phyloP scores from a whole-genome alignment of 2,329 filamentous ascomycete species.

The Paecilomyces niveus region DNA sequence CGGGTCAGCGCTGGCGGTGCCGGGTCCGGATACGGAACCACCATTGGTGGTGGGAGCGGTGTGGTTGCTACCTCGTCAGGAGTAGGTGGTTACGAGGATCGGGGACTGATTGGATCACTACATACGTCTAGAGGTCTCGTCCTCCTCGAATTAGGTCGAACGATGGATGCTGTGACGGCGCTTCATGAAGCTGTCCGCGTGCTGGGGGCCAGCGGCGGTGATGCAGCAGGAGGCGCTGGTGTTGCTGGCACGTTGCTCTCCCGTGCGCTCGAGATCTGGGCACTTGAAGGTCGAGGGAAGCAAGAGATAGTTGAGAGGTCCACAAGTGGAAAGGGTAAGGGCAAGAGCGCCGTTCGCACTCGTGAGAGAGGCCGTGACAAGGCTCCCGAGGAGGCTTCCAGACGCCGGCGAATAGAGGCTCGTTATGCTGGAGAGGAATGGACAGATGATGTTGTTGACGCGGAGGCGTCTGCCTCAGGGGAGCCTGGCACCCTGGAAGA shows the following conservation, averaged over 20 bases:
- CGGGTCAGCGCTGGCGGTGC: conserved; percentile 71
- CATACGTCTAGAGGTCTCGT: conserved; percentile 63
- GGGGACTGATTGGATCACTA: conserved; percentile 39
- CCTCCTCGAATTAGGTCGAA: conserved; percentile 66
- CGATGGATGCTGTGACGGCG: conserved; percentile 70
- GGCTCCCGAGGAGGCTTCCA: conserved; percentile 8
- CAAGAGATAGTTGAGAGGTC: conserved; percentile 9
- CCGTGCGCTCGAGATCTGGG: conserved; percentile 41
- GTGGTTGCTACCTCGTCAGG: conserved; percentile 28
- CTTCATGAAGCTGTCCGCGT: conserved; percentile 64
- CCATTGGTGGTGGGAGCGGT: conserved; percentile 28
- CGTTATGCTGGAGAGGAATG: conserved; percentile 22
- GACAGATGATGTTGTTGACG: conserved; percentile 30
- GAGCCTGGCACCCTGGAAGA: conserved; percentile 19
- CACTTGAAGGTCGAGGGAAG: conserved; percentile 28
- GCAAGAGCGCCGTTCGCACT: conserved; percentile 13
- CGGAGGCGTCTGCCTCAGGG: conserved; percentile 10
- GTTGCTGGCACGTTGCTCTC: conserved; percentile 40
- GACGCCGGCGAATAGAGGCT: conserved; percentile 17
- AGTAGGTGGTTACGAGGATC: conserved; percentile 41
- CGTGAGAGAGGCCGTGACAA: conserved; percentile 25
- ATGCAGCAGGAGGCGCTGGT: conserved; percentile 40
- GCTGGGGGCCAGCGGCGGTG: conserved; percentile 37
- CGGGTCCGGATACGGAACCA: conserved; percentile 68
- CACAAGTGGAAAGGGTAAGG: conserved; percentile 6